These are phyloP conservation scores for Verruconis gallopava DNA, from an alignment of 2,329 filamentous ascomycete species.

Conservation along the genomic window DNA sequence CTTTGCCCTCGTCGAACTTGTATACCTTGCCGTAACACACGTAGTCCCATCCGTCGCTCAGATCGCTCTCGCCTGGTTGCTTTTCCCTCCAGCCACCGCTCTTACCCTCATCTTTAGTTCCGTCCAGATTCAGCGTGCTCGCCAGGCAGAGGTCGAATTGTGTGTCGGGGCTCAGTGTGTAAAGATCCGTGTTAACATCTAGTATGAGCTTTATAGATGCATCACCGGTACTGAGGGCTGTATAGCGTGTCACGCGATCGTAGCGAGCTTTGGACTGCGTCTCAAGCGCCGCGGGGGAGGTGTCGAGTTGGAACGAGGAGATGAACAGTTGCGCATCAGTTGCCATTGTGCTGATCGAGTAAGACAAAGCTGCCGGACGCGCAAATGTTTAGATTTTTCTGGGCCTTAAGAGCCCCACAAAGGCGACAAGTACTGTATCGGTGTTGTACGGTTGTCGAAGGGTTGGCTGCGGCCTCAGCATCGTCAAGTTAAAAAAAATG, in stretches of 20 bases:
- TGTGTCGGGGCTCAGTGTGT: conserved; percentile 62
- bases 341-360: conserved; percentile 37
- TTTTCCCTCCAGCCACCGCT: conserved; percentile 57
- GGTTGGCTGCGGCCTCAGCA: too few species aligned
- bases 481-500: too few species aligned
- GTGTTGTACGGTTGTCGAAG: too few species aligned
- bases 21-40: conserved; percentile 84
- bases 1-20: conserved; percentile 72
- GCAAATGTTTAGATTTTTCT: too few species aligned
- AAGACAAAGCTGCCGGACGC: too few species aligned
- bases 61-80: conserved; percentile 38
- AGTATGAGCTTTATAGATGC: conserved; percentile 65
- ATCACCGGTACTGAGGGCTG: conserved; percentile 64
- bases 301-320: conserved; percentile 69
- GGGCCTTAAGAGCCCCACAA: too few species aligned
- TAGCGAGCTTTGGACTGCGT: conserved; percentile 54
- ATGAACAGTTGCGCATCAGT: conserved; percentile 89
- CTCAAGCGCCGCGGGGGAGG: conserved; percentile 33
- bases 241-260: conserved; percentile 83
- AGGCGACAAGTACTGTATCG: too few species aligned
- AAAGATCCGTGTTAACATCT: conserved; percentile 90
- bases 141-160: conserved; percentile 70
- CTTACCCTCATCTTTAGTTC: conserved; percentile 43
- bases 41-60: conserved; percentile 75
- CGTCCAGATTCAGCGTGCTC: conserved; percentile 75